These are phyloP conservation scores for Kalanchoe fedtschenkoi DNA, from an alignment of 164 flowering plant genomes.

Conservation along the genomic window DNA sequence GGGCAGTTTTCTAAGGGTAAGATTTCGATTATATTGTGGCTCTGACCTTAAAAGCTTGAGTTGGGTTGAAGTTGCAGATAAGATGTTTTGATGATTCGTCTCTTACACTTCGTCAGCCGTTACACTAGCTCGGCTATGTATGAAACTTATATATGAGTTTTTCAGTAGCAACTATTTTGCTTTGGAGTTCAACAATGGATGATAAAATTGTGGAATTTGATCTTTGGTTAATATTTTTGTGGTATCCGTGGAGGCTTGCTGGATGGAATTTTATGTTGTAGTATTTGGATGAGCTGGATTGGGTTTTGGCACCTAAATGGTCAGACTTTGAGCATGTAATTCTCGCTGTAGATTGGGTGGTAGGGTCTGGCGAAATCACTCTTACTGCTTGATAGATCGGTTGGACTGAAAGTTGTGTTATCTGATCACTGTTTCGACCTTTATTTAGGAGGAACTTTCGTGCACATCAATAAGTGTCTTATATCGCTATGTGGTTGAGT, in stretches of 20 bases:
- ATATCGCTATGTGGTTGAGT: not conserved
- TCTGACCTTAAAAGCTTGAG: not conserved
- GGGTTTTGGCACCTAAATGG: not conserved
- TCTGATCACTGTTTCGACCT: not conserved
- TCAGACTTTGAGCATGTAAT: not conserved
- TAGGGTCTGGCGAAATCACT: constrained; percentile 2
- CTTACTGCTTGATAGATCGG: not conserved
- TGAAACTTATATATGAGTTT: too few species aligned
- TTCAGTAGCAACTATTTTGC: not conserved
- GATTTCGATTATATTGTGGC: not conserved
- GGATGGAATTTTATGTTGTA: too few species aligned
- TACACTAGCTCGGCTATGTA: too few species aligned
- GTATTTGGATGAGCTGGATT: too few species aligned
- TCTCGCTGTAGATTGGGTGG: not conserved
- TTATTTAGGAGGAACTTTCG: not conserved
- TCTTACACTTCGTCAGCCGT: not conserved
- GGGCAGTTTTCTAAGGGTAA: not conserved
- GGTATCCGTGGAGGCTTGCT: not conserved
- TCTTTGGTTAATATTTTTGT: not conserved
- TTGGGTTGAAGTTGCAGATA: not conserved
- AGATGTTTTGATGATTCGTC: constrained; percentile 1
- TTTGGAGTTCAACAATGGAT: not conserved
- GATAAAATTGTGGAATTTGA: too few species aligned
- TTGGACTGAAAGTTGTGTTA: not conserved
- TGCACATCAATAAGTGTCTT: not conserved